Percentiles rank a stretch among this genome's conserved stretches.
phyloP scores from a whole-genome alignment of 129 eudicot genomes.

The Apium graveolens region DNA sequence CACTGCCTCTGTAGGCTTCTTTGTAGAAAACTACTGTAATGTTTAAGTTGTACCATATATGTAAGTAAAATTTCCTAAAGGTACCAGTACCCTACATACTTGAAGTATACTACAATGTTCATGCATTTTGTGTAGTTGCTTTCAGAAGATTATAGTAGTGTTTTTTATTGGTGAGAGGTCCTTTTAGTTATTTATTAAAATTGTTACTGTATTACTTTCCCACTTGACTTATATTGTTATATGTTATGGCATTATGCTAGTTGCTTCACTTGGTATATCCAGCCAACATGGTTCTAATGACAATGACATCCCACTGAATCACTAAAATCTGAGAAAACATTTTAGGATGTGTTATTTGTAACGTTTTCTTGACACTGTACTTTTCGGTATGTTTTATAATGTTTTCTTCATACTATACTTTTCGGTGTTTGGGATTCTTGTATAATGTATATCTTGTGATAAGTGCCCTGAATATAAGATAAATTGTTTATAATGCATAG shows the following conservation, averaged over 20 bases:
- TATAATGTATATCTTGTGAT: neutral
- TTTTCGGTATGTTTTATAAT: neutral
- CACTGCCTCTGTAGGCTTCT: neutral
- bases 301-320: neutral
- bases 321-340: neutral
- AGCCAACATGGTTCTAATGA: neutral
- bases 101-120: neutral
- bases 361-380: neutral
- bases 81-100: neutral
- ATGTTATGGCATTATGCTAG: no score
- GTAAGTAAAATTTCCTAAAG: neutral
- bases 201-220: constrained; percentile 7
- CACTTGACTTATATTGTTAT: constrained; percentile 12
- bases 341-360: neutral
- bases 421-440: neutral
- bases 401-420: no score
- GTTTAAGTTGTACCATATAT: neutral
- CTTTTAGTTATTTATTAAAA: neutral
- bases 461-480: neutral
- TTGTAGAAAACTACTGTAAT: neutral
- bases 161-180: constrained; percentile 14
- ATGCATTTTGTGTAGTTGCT: constrained; percentile 9
- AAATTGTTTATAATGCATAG: neutral
- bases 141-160: constrained; percentile 4
- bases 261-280: neutral